phyloP scores from a whole-genome alignment of 2,329 filamentous ascomycete genomes.

The Sarocladium brachiariae region DNA sequence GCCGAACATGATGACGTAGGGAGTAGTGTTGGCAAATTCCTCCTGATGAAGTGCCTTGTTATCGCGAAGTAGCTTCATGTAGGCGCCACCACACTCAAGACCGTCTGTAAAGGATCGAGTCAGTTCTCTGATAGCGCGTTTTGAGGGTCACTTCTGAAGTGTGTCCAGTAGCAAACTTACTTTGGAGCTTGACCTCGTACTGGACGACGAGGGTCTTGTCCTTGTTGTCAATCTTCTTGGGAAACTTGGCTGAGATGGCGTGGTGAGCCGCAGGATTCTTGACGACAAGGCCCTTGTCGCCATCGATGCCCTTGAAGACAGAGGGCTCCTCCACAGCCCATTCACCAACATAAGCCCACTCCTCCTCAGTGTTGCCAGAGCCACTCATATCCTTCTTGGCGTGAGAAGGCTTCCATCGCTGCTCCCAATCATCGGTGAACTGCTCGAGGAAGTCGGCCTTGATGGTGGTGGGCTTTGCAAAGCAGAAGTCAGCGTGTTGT shows the following conservation, averaged over 20 bases:
- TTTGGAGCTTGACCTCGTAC: conserved; percentile 99
- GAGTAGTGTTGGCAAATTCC: conserved; percentile 95
- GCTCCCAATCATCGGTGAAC: conserved; percentile 94
- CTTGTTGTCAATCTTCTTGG: conserved; percentile 94
- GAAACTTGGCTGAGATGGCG: conserved; percentile 98
- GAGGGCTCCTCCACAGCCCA: conserved; percentile 94
- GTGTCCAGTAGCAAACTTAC: conserved; percentile 46
- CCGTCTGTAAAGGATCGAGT: conserved; percentile 52
- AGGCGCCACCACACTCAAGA: conserved; percentile 95
- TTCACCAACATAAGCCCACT: conserved; percentile 96
- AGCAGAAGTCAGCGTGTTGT: not conserved
- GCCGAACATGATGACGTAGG: conserved; percentile 99
- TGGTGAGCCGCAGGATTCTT: conserved; percentile 98
- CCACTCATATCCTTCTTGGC: conserved; percentile 79
- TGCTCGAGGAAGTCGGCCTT: conserved; percentile 97
- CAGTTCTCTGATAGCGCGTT: no score
- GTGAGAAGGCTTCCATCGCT: conserved; percentile 87
- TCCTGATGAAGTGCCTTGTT: conserved; percentile 95
- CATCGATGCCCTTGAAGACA: conserved; percentile 85
- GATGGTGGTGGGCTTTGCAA: conserved; percentile 67
- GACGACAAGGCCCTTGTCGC: conserved; percentile 93
- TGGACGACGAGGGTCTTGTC: conserved; percentile 95
- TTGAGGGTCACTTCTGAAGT: not conserved
- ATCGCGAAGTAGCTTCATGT: conserved; percentile 97
- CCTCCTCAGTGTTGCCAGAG: conserved; percentile 53